Conservation (phyloP, 108 stramenopile species). For the Cafeteria roenbergensis region DNA sequence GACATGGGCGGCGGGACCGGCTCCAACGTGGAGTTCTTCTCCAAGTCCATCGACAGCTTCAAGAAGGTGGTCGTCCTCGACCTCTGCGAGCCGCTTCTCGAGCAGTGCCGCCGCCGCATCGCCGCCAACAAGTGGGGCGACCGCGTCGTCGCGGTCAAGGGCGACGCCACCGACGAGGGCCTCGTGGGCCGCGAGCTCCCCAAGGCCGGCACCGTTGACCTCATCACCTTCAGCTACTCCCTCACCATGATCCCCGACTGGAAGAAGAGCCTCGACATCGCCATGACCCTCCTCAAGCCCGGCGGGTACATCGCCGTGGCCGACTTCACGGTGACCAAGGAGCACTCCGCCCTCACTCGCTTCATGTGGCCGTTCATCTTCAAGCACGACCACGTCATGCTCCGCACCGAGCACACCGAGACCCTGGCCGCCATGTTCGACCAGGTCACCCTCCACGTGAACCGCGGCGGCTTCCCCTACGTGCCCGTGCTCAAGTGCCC, state of each 20-base stretch:
- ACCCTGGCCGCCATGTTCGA: neutral
- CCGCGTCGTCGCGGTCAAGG: constrained; percentile 15
- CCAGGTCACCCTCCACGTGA: neutral
- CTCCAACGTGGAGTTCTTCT: constrained; percentile 31
- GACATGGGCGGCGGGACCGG: constrained; percentile 35
- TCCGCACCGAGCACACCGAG: neutral
- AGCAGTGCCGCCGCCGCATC: constrained; percentile 19
- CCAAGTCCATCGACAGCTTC: constrained; percentile 18
- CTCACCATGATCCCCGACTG: constrained; percentile 35
- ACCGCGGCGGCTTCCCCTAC: neutral
- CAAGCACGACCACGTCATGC: neutral
- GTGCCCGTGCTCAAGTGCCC: neutral
- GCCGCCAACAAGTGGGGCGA: constrained; percentile 12
- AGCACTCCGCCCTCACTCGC: neutral
- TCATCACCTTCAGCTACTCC: constrained; percentile 30
- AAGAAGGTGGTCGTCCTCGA: constrained; percentile 27
- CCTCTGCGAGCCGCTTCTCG: constrained; percentile 24
- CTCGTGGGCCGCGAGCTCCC: neutral
- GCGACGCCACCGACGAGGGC: constrained; percentile 10
- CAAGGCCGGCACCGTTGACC: constrained; percentile 16
- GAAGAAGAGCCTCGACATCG: constrained; percentile 12
- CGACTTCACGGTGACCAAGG: constrained; percentile 28
- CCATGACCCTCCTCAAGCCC: constrained; percentile 18
- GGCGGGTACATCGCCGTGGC: constrained; percentile 21
- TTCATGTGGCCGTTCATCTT: neutral